Evolutionary conservation across 1,284 basidiomycete genomes (phyloP), one percentile per base, ranked within the genome.

Genomic region (Ganoderma boninense): DNA sequence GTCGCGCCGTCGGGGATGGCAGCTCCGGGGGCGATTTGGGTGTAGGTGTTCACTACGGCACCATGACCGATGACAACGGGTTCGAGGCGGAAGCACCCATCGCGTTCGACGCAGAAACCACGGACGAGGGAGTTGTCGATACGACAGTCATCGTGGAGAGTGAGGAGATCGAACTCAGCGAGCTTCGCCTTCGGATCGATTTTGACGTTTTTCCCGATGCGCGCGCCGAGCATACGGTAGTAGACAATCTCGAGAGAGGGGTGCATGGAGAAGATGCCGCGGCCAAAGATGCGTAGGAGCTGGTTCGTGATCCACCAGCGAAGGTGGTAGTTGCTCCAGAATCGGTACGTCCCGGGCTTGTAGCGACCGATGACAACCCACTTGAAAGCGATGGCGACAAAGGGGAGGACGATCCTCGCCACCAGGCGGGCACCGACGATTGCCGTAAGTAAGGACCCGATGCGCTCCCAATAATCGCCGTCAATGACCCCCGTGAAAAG

Each of bases 301-400:
- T 84, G 82, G 72, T 86, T 83, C 23, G 85, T 84, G 62, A 86
- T 79, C 85, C 85, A 86, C 82, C 84, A 86, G 14, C 85, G 82
- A 13, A 86, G 76, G 66, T 86, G 82, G 71, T 86, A 86, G 8
- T 60, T 68, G 69, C 71, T 69, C 69, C 69, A 84, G 80, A 83
- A 81, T 67, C 76, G 79, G 73, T 86, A 83, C 4, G 75, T 80
- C 16, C 84, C 85, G 0, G 83, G 79, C 73, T 79, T 80, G 76
- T 85, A 85, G 61, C 77, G 77, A 11, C 84, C 84, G 60, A 86
- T 85, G 65, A 85, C 78, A 29, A 82, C 57, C 84, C 85, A 86
- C 66, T 86, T 85, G 79, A 85, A 82, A 8, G 78, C 35, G 64
- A 85, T 84, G 1, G 83, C 79, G 3, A 75, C 68, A 29, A 85